Base-by-base conservation (phyloP, 805 yeast species). In the Brettanomyces anomalus region DNA sequence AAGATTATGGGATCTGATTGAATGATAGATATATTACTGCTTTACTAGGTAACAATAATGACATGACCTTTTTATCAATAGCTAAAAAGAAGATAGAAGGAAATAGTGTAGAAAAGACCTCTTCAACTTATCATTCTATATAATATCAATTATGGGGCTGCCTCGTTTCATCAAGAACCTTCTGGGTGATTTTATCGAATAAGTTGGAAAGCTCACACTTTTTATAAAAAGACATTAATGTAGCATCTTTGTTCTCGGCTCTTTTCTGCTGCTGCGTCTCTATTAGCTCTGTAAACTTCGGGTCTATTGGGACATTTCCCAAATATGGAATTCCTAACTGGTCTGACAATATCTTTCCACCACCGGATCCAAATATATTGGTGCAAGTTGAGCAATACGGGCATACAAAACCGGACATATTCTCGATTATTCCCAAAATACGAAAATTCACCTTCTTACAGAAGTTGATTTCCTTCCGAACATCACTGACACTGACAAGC, bases 381-480 rank as follows among this genome's bases (percentile, higher is more conserved):
- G 97, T 88, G 58, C 90, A 82, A 57, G 90, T 97, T 1, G 82
- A 76, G 59, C 99, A 93, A 58, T 78, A 77, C 0, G 98, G 98
- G 58, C 99, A 93, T 4, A 88, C 79, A 56, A 85, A 93, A 1
- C 99, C 99, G 40, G 94, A 79, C 98, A 93, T 90, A 56, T 93
- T 93, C 59, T 93, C 99, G 8, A 93, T 76, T 3, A 93, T 75
- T 0, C 99, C 99, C 43, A 93, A 58, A 1, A 90, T 74, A 20
- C 72, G 69, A 52, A 93, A 78, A 43, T 79, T 79, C 31, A 90
- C 97, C 59, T 90, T 90, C 35, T 69, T 70, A 62, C 98, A 93
- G 57, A 90, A 93, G 55, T 85, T 87, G 42, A 93, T 79, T 66
- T 93, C 98, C 57, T 93, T 93, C 43, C 83, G 77, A 5, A 93